A percentile compares a stretch with the other conserved stretches of the same genome.
These are phyloP conservation scores for Quercus suber DNA, from an alignment of 306 rosid genomes.

Conservation along the genomic window DNA sequence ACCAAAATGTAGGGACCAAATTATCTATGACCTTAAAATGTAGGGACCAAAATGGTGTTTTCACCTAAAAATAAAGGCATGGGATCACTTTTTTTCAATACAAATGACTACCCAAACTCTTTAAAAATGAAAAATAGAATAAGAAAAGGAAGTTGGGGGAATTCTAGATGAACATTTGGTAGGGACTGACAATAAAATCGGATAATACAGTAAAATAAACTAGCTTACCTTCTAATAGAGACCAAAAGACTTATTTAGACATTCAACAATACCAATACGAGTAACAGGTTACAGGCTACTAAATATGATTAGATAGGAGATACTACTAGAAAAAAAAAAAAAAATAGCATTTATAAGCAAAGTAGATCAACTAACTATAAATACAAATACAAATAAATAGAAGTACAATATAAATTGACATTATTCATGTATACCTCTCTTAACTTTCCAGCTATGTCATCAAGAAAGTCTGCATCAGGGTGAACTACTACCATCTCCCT, in stretches of 20 bases:
- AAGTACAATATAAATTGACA: background rate
- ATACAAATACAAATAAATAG: background rate
- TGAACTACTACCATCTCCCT: constrained; percentile 98
- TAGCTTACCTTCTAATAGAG: no score
- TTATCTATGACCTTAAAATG: no score
- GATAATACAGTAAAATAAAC: no score
- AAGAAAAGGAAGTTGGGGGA: no score
- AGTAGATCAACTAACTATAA: background rate
- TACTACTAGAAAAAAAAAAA: background rate
- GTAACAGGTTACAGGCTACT: background rate
- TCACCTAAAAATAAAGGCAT: background rate
- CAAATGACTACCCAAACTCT: background rate
- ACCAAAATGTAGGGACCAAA: no score
- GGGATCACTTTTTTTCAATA: background rate
- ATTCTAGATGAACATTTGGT: background rate
- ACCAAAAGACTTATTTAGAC: no score
- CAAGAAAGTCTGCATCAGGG: constrained; percentile 83
- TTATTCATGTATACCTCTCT: constrained; percentile 59
- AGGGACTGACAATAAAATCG: no score
- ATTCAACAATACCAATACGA: no score
- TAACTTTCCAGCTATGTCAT: constrained; percentile 84
- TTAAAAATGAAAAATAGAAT: background rate
- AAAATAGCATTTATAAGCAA: background rate
- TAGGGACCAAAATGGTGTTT: no score
- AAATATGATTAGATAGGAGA: background rate